phyloP scores from a whole-genome alignment of 768 basidiomycete species.

The Suillus sp. region DNA sequence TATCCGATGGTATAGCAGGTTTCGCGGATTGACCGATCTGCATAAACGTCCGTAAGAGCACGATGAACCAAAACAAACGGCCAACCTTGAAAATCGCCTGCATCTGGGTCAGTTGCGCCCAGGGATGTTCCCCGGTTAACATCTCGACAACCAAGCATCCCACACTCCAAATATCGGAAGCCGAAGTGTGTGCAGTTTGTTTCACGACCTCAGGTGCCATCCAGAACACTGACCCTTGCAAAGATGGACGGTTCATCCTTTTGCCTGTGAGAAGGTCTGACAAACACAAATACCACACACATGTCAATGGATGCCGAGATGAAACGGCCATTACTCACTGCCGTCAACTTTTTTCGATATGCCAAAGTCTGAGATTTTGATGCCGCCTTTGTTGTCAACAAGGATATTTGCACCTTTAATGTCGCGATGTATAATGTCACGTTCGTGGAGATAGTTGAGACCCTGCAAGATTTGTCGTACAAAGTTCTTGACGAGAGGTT shows the following conservation, averaged over 20 bases:
- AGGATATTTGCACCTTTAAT: conserved; percentile 99
- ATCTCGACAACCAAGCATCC: conserved; percentile 96
- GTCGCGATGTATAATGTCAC: conserved; percentile 98
- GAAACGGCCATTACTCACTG: conserved; percentile 57
- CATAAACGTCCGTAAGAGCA: not conserved
- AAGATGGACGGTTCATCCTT: conserved; percentile 83
- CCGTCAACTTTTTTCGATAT: conserved; percentile 98
- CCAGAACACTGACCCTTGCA: conserved; percentile 99
- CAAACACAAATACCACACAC: conserved; percentile 2
- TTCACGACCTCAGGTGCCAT: conserved; percentile 99
- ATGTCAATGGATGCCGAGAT: conserved; percentile 35
- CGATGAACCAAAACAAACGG: not conserved
- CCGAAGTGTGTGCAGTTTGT: conserved; percentile 87
- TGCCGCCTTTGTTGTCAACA: conserved; percentile 96
- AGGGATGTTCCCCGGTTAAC: conserved; percentile 95
- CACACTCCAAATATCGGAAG: conserved; percentile 97
- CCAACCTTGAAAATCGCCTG: conserved; percentile 96
- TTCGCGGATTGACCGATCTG: conserved; percentile 92
- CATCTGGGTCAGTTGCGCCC: conserved; percentile 96
- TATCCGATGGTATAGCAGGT: conserved; percentile 89
- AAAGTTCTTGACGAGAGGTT: conserved; percentile 88
- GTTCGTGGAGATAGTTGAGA: conserved; percentile 92
- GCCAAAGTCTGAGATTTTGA: conserved; percentile 97
- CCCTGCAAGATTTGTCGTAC: conserved; percentile 90
- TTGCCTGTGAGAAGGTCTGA: conserved; percentile 55